Evolutionary conservation across 225 moss, liverwort and hornwort species (phyloP), one percentile per base, ranked within the genome.

Genomic region (Pseudoscleropodium purum): DNA sequence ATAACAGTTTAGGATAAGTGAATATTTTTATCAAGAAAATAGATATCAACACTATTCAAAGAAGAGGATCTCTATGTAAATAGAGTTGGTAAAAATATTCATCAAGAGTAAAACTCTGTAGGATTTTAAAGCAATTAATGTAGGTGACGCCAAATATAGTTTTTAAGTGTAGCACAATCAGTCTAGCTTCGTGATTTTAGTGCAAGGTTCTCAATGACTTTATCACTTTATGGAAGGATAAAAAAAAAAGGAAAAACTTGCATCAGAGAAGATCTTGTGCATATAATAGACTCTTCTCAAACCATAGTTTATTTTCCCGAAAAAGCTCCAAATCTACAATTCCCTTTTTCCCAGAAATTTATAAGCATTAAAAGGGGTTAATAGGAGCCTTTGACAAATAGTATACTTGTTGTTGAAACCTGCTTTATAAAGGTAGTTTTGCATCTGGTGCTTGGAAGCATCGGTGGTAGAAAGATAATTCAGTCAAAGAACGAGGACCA

Each of bases 271-370:
- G 25, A 39, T 70, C 39, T 39, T 39, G 39, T 39, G 14, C 5
- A 7, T 47, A 47, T 47, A 47, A 14, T 25, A 43, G 3, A 29
- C 29, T 74, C 6, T 30, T 45, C 10, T 45, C 10, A 18, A 9
- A 18, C 16, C 10, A 74, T 74, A 43, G 0, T 17, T 45, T 10
- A 36, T 45, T 74, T 9, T 45, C 3, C 0, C 29, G 6, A 1
- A 0, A 30, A 74, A 74, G 2, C 6, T 74, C 29, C 10, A 29
- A 29, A 39, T 70, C 2, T 74, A 29, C 29, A 74, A 10, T 18
- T 10, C 17, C 2, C 5, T 73, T 3, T 11, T 4, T 74, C 0
- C 0, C 0, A 74, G 3, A 0, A 74, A 29, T 29, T 39, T 0
- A 4, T 27, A 20, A 27, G 27, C 2, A 0, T 70, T 70, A 13